Percentiles rank a stretch among this genome's conserved stretches.
These are phyloP conservation scores for button mushroom (Agaricus bisporus) DNA, from an alignment of 768 basidiomycete species.

Conservation along the genomic window DNA sequence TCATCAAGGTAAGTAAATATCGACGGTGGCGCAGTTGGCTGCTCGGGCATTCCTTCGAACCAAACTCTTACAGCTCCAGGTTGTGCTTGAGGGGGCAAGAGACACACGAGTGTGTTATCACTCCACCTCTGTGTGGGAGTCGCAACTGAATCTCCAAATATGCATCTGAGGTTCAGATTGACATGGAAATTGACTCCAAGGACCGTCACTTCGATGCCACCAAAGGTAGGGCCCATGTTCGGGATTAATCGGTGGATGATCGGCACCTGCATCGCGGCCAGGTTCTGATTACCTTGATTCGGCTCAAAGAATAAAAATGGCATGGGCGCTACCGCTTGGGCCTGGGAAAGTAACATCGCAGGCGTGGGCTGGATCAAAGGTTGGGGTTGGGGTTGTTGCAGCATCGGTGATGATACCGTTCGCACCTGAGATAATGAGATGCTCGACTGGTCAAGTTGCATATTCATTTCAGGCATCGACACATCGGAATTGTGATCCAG, in stretches of 20 bases:
- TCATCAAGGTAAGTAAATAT: conserved; percentile 91
- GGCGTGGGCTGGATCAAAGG: conserved; percentile 18
- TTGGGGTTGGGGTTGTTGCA: conserved; percentile 22
- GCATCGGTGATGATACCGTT: conserved; percentile 14
- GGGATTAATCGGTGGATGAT: conserved; percentile 85
- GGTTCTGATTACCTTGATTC: conserved; percentile 36
- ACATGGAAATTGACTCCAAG: conserved; percentile 88
- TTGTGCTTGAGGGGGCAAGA: conserved; percentile 74
- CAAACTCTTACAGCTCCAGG: conserved; percentile 88
- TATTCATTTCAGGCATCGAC: conserved; percentile 28
- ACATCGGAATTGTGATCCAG: conserved; percentile 35
- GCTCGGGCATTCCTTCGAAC: conserved; percentile 68
- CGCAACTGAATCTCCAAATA: conserved; percentile 81
- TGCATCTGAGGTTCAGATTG: conserved; percentile 60
- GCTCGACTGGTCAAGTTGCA: conserved; percentile 12
- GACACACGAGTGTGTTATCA: conserved; percentile 87
- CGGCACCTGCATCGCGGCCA: conserved; percentile 47
- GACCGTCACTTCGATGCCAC: conserved; percentile 92
- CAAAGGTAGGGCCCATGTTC: conserved; percentile 77
- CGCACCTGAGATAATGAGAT: conserved; percentile 9
- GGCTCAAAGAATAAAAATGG: conserved; percentile 61
- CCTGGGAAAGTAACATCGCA: conserved; percentile 21
- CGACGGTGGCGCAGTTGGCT: conserved; percentile 40
- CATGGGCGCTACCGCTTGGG: conserved; percentile 30
- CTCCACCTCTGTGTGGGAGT: conserved; percentile 89